phyloP scores from a whole-genome alignment of 192 early-diverging fungal genomes.

The Diversispora eburnea region DNA sequence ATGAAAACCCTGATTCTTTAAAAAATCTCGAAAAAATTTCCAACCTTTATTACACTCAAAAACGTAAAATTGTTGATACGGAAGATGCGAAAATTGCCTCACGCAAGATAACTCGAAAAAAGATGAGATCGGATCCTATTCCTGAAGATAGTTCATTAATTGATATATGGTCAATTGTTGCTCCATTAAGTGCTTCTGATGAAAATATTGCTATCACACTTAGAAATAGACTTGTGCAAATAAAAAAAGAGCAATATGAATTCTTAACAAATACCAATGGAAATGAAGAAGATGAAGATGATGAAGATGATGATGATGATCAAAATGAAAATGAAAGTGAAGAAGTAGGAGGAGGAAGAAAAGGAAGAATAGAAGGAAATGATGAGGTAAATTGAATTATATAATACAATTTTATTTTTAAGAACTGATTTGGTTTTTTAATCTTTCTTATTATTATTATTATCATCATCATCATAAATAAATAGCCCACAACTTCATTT shows the following conservation, averaged over 20 bases:
- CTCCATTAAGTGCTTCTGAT: constrained; percentile 2
- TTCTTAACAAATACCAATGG: background rate
- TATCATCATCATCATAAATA: background rate
- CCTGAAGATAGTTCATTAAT: background rate
- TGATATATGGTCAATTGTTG: background rate
- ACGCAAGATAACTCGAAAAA: background rate
- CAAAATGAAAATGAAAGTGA: background rate
- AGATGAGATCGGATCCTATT: background rate
- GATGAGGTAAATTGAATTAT: no score
- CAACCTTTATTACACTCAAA: background rate
- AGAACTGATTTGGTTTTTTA: background rate
- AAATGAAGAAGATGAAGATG: background rate
- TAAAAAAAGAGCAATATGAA: background rate
- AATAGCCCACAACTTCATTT: background rate
- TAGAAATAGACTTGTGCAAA: background rate
- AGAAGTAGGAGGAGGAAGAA: background rate
- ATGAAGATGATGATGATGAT: background rate
- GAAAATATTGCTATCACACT: background rate
- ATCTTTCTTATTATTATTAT: background rate
- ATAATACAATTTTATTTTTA: background rate
- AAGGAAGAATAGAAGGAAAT: background rate
- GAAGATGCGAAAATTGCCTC: background rate
- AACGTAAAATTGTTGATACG: background rate
- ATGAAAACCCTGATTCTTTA: background rate
- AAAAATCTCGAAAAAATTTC: background rate